Base-by-base conservation (phyloP, 352 stramenopile species). In the Pythium apleroticum region DNA sequence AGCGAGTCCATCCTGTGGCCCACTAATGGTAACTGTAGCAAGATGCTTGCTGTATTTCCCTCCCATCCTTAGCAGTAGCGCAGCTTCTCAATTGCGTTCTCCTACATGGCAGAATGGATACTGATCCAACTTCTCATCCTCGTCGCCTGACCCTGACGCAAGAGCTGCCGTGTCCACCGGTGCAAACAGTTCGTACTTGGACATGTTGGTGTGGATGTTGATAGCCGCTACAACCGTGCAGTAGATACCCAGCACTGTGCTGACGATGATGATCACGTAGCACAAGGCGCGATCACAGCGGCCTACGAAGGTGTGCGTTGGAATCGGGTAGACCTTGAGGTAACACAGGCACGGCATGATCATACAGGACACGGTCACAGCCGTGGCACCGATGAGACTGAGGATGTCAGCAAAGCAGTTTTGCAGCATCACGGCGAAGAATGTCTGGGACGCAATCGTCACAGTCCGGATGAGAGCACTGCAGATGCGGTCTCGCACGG, bases 271-370 rank as follows among this genome's bases (percentile, higher is more conserved):
- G 14, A 84, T 85, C 45, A 83, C 14, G 53, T 86, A 78, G 58
- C 77, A 86, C 28, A 90, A 52, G 15, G 71, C 68, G 20, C 74
- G 71, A 50, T 87, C 79, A 57, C 72, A 88, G 27, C 75, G 69
- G 8, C 80, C 76, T 10, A 76, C 53, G 39, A 84, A 86, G 25
- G 66, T 78, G 19, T 78, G 55, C 6, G 68, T 83, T 0, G 74
- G 64, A 45, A 86, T 90, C 17, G 80, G 77, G 50, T 90, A 77
- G 14, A 89, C 69, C 17, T 81, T 77, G n/a, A 91, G 65, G 60
- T 89, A 90, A 70, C 83, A 90, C 31, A 90, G 59, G 48, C 83
- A 90, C 31, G 79, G 83, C 83, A 91, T 91, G 68, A 90, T 76
- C 80, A 90, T 88, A 54, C 80, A 91, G 48, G 79, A 89, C 8